Percentiles rank a stretch among this genome's conserved stretches.
phyloP scores from a whole-genome alignment of 2,329 filamentous ascomycete genomes.

The Graphium sp. region DNA sequence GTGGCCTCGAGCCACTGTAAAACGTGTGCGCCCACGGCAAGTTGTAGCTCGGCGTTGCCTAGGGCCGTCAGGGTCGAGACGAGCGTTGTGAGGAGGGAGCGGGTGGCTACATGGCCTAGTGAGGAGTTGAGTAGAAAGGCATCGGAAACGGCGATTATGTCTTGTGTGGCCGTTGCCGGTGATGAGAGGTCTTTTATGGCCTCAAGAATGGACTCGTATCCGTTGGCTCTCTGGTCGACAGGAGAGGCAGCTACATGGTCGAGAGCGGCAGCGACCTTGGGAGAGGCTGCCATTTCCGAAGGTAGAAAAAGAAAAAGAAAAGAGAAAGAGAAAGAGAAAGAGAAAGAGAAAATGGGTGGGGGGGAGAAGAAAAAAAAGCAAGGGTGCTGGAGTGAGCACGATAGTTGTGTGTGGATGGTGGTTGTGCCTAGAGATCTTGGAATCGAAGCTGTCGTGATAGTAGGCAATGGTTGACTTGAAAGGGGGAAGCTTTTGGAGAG shows the following conservation, averaged over 20 bases:
- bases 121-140: slow-evolving; percentile 50
- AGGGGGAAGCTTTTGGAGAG: neutral
- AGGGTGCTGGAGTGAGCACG: neutral
- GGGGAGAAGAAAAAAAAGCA: neutral
- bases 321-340: slow-evolving; percentile 1
- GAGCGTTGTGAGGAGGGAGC: slow-evolving; percentile 53
- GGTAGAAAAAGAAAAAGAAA: slow-evolving; percentile 1
- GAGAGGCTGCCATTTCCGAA: slow-evolving; percentile 21
- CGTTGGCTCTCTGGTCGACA: slow-evolving; percentile 22
- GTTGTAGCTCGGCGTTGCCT: slow-evolving; percentile 46
- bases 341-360: neutral
- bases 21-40: slow-evolving; percentile 61
- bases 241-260: slow-evolving; percentile 18
- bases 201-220: slow-evolving; percentile 27
- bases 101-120: slow-evolving; percentile 60
- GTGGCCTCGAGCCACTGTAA: slow-evolving; percentile 46
- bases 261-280: slow-evolving; percentile 25
- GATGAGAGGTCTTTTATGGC: slow-evolving; percentile 23
- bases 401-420: slow-evolving; percentile 1
- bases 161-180: slow-evolving; percentile 21
- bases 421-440: neutral
- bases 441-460: neutral
- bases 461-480: neutral
- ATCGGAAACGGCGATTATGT: slow-evolving; percentile 52
- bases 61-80: slow-evolving; percentile 44